These are phyloP conservation scores for Lachancea sp. DNA, from an alignment of 805 yeast genomes.

Conservation along the genomic window DNA sequence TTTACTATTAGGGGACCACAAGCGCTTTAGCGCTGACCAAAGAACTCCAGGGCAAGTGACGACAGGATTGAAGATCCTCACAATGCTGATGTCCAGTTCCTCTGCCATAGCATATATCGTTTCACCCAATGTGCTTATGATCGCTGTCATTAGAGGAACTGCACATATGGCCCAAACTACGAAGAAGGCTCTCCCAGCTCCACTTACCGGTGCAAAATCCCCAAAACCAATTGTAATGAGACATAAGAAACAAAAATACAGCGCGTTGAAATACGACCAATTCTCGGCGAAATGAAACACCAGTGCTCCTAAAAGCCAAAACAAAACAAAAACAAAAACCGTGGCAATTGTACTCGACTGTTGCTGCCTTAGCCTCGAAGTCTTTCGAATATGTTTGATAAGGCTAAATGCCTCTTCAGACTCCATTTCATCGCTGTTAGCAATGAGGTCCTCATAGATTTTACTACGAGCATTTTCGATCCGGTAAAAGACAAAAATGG, in stretches of 20 bases:
- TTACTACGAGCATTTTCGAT: slow-evolving; percentile 46
- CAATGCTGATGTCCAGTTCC: slow-evolving; percentile 17
- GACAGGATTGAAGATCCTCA: neutral
- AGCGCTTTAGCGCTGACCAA: neutral
- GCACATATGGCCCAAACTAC: slow-evolving; percentile 77
- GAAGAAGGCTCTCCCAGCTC: slow-evolving; percentile 68
- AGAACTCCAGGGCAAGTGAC: neutral
- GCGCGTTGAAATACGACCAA: slow-evolving; percentile 65
- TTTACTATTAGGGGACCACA: neutral
- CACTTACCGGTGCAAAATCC: slow-evolving; percentile 53
- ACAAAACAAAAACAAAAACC: slow-evolving; percentile 41
- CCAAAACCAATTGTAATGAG: slow-evolving; percentile 84
- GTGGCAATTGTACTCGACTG: slow-evolving; percentile 37
- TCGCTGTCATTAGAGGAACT: slow-evolving; percentile 79
- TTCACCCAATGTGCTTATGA: slow-evolving; percentile 69
- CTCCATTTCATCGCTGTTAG: slow-evolving; percentile 24
- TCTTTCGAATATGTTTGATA: slow-evolving; percentile 47
- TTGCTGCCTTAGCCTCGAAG: slow-evolving; percentile 37
- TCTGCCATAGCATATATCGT: slow-evolving; percentile 20
- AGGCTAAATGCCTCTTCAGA: slow-evolving; percentile 46
- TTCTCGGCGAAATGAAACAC: slow-evolving; percentile 53
- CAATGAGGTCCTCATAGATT: slow-evolving; percentile 15
- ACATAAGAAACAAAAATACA: slow-evolving; percentile 74
- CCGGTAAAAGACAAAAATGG: slow-evolving; percentile 60
- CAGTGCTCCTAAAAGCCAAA: slow-evolving; percentile 71